Conservation (phyloP, 345 rosid species). For the Fremontodendron californicum region DNA sequence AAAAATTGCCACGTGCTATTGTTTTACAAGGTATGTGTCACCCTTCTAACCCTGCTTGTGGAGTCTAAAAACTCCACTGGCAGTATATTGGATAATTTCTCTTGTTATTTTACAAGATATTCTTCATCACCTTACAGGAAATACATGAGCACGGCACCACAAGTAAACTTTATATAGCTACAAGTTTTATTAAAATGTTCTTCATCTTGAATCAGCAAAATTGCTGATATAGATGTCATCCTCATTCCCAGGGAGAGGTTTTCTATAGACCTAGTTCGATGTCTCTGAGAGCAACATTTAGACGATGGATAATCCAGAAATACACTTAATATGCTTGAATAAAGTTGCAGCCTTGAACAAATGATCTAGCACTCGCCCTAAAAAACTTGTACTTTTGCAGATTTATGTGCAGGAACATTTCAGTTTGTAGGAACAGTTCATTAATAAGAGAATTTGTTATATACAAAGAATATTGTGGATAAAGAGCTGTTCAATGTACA, state of each 20-base stretch:
- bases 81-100: too few species aligned
- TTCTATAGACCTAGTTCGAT: background rate
- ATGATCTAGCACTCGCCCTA: background rate
- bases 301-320: background rate
- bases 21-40: too few species aligned
- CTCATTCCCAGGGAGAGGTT: background rate
- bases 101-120: background rate
- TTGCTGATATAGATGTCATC: background rate
- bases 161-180: background rate
- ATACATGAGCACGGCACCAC: background rate
- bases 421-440: background rate
- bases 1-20: too few species aligned
- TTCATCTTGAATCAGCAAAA: background rate
- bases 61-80: too few species aligned
- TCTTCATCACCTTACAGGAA: background rate
- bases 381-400: background rate
- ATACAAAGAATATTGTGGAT: background rate
- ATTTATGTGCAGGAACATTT: background rate
- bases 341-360: background rate
- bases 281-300: background rate
- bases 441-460: background rate
- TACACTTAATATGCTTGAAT: background rate
- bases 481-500: background rate
- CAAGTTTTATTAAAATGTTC: slow-evolving; percentile 2
- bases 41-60: too few species aligned